These are phyloP conservation scores for Rhododendron williamsianum DNA, from an alignment of 148 eudicot species.

Conservation along the genomic window DNA sequence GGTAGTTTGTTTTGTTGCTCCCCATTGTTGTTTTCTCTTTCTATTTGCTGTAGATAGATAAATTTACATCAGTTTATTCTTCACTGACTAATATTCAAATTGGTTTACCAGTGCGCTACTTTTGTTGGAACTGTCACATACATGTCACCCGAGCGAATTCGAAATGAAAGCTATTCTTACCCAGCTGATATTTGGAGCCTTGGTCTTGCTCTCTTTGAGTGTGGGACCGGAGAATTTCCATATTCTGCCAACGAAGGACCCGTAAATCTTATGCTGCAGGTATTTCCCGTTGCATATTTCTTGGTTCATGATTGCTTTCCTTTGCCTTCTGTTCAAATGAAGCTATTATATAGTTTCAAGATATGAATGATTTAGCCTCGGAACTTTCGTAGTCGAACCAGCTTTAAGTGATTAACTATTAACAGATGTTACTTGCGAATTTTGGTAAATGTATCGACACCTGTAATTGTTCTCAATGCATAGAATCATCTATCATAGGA, in stretches of 20 bases:
- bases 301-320: background rate
- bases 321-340: background rate
- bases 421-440: background rate
- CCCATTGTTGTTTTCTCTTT: background rate
- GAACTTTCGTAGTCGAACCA: background rate
- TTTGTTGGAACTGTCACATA: slow-evolving; percentile 98
- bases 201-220: slow-evolving; percentile 89
- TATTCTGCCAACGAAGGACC: slow-evolving; percentile 83
- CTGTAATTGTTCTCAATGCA: background rate
- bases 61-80: background rate
- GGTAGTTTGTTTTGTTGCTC: background rate
- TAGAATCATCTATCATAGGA: background rate
- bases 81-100: slow-evolving; percentile 8
- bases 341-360: background rate
- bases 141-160: slow-evolving; percentile 95
- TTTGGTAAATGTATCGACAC: background rate
- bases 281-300: slow-evolving; percentile 2
- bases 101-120: slow-evolving; percentile 73
- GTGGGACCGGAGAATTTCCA: slow-evolving; percentile 92
- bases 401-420: background rate
- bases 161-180: slow-evolving; percentile 91
- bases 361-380: background rate
- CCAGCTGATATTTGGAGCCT: slow-evolving; percentile 99
- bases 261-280: slow-evolving; percentile 97
- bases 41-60: background rate